phyloP scores from a whole-genome alignment of 805 yeast species.

The Wickerhamomyces bisporus region DNA sequence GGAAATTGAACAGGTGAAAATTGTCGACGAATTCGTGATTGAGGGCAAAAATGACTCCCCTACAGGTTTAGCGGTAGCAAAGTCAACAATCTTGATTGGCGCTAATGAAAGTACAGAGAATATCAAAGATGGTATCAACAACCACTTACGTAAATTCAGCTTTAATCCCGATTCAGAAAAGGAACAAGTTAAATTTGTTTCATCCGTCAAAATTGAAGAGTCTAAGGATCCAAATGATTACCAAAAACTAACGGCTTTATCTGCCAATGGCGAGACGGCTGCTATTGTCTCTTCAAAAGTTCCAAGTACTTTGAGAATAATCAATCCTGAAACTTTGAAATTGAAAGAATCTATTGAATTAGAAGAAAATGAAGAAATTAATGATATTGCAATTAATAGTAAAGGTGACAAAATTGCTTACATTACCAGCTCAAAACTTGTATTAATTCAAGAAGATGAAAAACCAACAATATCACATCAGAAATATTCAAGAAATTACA shows the following conservation, averaged over 20 bases:
- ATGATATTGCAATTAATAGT: slow-evolving; percentile 64
- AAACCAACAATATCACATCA: slow-evolving; percentile 10
- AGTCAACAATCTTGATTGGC: slow-evolving; percentile 55
- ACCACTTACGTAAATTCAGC: slow-evolving; percentile 62
- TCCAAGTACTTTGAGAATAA: slow-evolving; percentile 58
- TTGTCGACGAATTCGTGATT: slow-evolving; percentile 57
- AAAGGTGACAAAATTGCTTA: slow-evolving; percentile 62
- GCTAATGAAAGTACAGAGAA: slow-evolving; percentile 64
- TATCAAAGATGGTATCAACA: slow-evolving; percentile 57
- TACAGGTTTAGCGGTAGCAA: slow-evolving; percentile 62
- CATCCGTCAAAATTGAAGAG: slow-evolving; percentile 51
- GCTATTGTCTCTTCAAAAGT: slow-evolving; percentile 63
- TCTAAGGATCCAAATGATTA: slow-evolving; percentile 49
- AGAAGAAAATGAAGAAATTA: slow-evolving; percentile 40
- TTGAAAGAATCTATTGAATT: slow-evolving; percentile 49
- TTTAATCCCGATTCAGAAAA: slow-evolving; percentile 23
- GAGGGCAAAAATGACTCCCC: slow-evolving; percentile 80
- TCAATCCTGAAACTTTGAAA: slow-evolving; percentile 51
- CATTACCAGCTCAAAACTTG: slow-evolving; percentile 49
- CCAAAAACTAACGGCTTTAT: slow-evolving; percentile 50
- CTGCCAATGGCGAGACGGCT: slow-evolving; percentile 57
- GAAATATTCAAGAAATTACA: slow-evolving; percentile 19
- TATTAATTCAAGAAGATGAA: slow-evolving; percentile 9
- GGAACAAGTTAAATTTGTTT: slow-evolving; percentile 57
- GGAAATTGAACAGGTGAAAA: slow-evolving; percentile 41